These are phyloP conservation scores for Nigrospora osmanthi DNA, from an alignment of 2,329 filamentous ascomycete species.

Conservation along the genomic window DNA sequence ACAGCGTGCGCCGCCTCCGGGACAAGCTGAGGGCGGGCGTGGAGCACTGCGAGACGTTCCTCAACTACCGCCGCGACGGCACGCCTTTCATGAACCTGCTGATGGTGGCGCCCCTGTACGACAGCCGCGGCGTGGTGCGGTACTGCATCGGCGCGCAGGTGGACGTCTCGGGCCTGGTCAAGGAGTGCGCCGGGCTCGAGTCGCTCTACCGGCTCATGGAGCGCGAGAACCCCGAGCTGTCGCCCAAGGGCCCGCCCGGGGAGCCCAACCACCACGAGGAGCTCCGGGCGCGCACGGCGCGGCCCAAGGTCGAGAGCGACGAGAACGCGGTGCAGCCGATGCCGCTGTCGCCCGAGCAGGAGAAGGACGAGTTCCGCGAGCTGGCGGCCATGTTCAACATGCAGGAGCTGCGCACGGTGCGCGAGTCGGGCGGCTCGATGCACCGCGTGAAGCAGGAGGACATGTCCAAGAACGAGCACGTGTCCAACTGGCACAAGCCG, in stretches of 20 bases:
- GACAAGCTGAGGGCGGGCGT: conserved; percentile 54
- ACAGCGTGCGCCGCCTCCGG: conserved; percentile 53
- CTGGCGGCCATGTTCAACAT: conserved; percentile 64
- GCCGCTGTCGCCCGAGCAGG: conserved; percentile 8
- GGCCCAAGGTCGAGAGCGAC: background rate
- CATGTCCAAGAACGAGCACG: conserved; percentile 22
- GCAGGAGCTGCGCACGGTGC: conserved; percentile 56
- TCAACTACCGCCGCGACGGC: conserved; percentile 73
- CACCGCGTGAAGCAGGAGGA: conserved; percentile 41
- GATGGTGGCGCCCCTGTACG: conserved; percentile 64
- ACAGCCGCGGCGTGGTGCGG: conserved; percentile 56
- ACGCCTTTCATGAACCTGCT: conserved; percentile 72
- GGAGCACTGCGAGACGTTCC: conserved; percentile 65
- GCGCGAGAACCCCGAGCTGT: conserved; percentile 3
- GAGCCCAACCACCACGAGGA: background rate
- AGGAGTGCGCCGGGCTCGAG: conserved; percentile 58
- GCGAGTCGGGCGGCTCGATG: conserved; percentile 55
- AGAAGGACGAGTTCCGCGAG: conserved; percentile 57
- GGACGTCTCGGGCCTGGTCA: conserved; percentile 61
- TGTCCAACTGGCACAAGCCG: conserved; percentile 29
- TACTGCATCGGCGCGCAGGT: conserved; percentile 68
- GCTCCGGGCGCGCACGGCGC: background rate
- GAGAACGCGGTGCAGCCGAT: conserved; percentile 9
- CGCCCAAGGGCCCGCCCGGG: background rate
- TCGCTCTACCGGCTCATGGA: conserved; percentile 44